These are phyloP conservation scores for Xylariaceae sp. DNA, from an alignment of 2,329 filamentous ascomycete genomes.

Conservation along the genomic window DNA sequence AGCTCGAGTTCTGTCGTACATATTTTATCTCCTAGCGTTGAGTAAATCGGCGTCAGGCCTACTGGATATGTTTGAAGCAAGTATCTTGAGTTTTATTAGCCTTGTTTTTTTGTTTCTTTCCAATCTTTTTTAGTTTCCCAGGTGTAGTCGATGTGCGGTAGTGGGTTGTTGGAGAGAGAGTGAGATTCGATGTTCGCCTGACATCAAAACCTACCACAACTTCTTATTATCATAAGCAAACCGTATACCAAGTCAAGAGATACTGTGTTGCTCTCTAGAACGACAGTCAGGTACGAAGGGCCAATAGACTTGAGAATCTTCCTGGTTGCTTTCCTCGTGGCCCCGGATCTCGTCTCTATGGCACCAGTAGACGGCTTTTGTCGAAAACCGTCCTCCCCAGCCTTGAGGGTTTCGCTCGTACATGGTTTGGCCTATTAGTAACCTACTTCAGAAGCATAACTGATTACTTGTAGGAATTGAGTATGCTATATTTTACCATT, in stretches of 20 bases:
- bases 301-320: slow-evolving; percentile 2
- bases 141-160: neutral
- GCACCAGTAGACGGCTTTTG: slow-evolving; percentile 4
- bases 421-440: no score
- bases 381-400: slow-evolving; percentile 20
- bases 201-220: neutral
- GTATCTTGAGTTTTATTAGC: no score
- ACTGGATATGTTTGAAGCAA: no score
- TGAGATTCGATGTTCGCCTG: neutral
- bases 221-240: neutral
- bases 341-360: neutral
- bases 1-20: no score
- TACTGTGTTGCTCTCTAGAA: neutral
- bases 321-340: slow-evolving; percentile 8
- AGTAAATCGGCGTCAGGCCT: no score
- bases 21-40: no score
- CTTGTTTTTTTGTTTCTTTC: neutral
- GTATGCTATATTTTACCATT: no score
- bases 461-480: slow-evolving; percentile 7
- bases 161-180: neutral
- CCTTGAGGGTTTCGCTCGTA: no score
- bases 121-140: neutral
- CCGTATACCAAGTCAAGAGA: neutral
- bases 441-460: slow-evolving; percentile 13
- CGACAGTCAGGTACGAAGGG: neutral